These are phyloP conservation scores for Furcasterigmium furcatum DNA, from an alignment of 2,329 filamentous ascomycete genomes.

Conservation along the genomic window DNA sequence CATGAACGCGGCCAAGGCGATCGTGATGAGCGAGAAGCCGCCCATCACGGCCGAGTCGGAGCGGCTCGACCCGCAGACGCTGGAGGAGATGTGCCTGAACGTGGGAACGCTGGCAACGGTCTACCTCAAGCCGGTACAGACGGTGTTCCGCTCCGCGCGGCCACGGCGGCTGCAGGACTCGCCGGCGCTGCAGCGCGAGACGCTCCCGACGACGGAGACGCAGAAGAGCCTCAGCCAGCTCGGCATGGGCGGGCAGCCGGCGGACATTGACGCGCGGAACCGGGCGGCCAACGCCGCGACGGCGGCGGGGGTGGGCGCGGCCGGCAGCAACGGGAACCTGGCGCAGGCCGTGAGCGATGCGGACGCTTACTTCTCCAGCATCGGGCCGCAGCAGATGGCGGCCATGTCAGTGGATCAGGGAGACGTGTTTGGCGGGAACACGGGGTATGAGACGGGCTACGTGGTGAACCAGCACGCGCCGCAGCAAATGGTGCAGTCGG, in stretches of 20 bases:
- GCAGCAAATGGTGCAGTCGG: slow-evolving; percentile 71
- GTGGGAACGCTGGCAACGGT: slow-evolving; percentile 95
- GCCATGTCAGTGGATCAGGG: slow-evolving; percentile 64
- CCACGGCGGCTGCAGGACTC: slow-evolving; percentile 76
- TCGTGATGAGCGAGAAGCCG: slow-evolving; percentile 98
- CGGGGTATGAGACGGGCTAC: slow-evolving; percentile 51
- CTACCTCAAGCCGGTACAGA: slow-evolving; percentile 95
- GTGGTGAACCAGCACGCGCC: slow-evolving; percentile 82
- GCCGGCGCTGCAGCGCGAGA: slow-evolving; percentile 77
- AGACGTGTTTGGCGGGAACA: slow-evolving; percentile 62
- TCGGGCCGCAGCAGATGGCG: slow-evolving; percentile 72
- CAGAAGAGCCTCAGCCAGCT: slow-evolving; percentile 61
- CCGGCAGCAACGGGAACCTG: slow-evolving; percentile 41
- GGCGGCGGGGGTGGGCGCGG: slow-evolving; percentile 12
- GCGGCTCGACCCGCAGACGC: slow-evolving; percentile 82
- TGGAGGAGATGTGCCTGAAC: slow-evolving; percentile 96
- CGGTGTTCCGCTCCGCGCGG: slow-evolving; percentile 88
- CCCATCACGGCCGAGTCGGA: slow-evolving; percentile 95
- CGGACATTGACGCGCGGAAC: slow-evolving; percentile 44
- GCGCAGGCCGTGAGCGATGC: slow-evolving; percentile 77
- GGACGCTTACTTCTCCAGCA: slow-evolving; percentile 82
- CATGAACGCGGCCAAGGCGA: slow-evolving; percentile 76
- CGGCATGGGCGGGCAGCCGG: slow-evolving; percentile 49
- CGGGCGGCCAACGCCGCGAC: slow-evolving; percentile 14
- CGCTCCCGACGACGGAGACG: slow-evolving; percentile 49